phyloP scores from a whole-genome alignment of 805 yeast species.

The Alloascoidea africana region DNA sequence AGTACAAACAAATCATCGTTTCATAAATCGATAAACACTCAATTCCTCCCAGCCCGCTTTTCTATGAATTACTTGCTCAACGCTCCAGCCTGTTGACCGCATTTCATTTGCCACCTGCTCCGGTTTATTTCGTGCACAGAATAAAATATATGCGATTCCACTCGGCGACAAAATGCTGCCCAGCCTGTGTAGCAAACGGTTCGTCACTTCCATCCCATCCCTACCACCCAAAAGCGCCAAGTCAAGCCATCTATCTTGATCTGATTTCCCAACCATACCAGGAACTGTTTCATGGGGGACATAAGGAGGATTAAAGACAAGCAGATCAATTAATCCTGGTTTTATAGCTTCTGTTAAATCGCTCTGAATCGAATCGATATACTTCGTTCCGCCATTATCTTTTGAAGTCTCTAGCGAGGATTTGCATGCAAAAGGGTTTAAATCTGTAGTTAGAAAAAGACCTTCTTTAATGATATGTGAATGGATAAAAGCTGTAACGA shows the following conservation, averaged over 20 bases:
- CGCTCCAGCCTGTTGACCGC: constrained; percentile 35
- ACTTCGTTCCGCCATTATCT: constrained; percentile 13
- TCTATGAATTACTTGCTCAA: constrained; percentile 38
- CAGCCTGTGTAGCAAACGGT: constrained; percentile 39
- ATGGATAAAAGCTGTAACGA: constrained; percentile 66
- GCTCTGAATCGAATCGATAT: constrained; percentile 37
- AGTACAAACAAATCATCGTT: constrained; percentile 2
- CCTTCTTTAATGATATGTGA: constrained; percentile 37
- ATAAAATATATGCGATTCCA: constrained; percentile 79
- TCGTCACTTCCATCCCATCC: constrained; percentile 82
- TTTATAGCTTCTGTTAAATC: constrained; percentile 38
- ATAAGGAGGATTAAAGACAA: constrained; percentile 91
- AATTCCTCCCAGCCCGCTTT: constrained; percentile 96
- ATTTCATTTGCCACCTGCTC: constrained; percentile 35
- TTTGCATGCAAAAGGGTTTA: constrained; percentile 64
- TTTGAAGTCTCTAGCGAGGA: constrained; percentile 31
- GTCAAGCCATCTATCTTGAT: constrained; percentile 64
- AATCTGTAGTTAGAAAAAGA: constrained; percentile 54
- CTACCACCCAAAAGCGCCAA: constrained; percentile 82
- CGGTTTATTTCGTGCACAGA: constrained; percentile 87
- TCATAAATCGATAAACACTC: constrained; percentile 49
- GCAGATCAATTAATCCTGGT: constrained; percentile 38
- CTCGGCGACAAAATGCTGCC: constrained; percentile 30
- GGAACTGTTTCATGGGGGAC: constrained; percentile 84
- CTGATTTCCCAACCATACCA: constrained; percentile 28